phyloP scores from a whole-genome alignment of 2,329 filamentous ascomycete genomes.

The Xylaria sp. region DNA sequence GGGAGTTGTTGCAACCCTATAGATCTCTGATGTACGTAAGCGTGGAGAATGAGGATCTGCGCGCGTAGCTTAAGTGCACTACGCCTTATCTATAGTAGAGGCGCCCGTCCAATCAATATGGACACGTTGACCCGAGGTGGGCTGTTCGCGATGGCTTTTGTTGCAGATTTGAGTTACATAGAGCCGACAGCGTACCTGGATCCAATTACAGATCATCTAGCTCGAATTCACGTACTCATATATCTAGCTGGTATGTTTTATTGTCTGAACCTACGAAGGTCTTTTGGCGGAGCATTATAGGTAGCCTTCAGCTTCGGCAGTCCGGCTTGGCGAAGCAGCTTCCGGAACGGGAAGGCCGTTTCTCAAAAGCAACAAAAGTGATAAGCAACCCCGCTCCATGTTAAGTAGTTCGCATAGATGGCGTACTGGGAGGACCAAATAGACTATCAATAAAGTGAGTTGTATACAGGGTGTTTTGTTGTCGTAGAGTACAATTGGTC shows the following conservation, averaged over 20 bases:
- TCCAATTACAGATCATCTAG: neutral
- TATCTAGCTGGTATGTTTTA: too few species aligned
- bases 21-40: neutral
- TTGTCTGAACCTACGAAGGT: neutral
- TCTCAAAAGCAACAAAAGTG: neutral
- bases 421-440: neutral
- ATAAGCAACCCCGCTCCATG: slow-evolving; percentile 10
- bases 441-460: neutral
- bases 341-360: slow-evolving; percentile 34
- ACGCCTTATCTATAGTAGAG: slow-evolving; percentile 39
- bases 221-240: too few species aligned
- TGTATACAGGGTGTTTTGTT: slow-evolving; percentile 15
- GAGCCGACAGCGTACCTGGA: neutral
- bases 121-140: slow-evolving; percentile 38
- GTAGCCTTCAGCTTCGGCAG: slow-evolving; percentile 16
- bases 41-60: neutral
- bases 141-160: neutral
- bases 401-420: neutral
- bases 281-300: neutral
- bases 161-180: neutral
- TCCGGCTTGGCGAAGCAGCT: slow-evolving; percentile 29
- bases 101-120: slow-evolving; percentile 43
- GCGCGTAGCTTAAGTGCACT: neutral
- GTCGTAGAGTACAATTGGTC: slow-evolving; percentile 7
- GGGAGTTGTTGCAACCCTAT: neutral